Percentiles rank a stretch among this genome's conserved stretches.
Conservation (phyloP, 2,329 filamentous ascomycete species). For the Verruconis gallopava region DNA sequence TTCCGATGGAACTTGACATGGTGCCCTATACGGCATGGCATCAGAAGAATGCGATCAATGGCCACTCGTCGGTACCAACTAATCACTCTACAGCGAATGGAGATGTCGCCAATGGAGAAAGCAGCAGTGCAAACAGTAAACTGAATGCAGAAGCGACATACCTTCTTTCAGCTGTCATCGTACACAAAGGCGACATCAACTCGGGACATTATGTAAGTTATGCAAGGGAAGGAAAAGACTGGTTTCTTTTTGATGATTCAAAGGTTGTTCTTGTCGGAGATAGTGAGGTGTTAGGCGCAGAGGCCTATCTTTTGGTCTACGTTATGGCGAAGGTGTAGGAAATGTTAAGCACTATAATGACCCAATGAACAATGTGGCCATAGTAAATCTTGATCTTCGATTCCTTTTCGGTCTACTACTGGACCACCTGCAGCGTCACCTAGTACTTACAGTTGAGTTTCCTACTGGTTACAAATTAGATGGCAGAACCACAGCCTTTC, state of each 20-base stretch:
- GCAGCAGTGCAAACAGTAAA: slow-evolving; percentile 16
- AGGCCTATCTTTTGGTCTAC: slow-evolving; percentile 89
- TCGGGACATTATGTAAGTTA: slow-evolving; percentile 90
- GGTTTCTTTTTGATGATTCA: slow-evolving; percentile 94
- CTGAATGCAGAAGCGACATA: slow-evolving; percentile 51
- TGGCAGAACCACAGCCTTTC: no score
- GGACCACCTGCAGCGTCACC: no score
- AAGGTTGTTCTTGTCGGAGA: slow-evolving; percentile 75
- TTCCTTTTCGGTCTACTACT: no score
- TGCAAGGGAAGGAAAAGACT: slow-evolving; percentile 69
- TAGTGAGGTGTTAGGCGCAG: slow-evolving; percentile 70
- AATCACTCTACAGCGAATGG: slow-evolving; percentile 5
- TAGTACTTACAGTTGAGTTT: no score
- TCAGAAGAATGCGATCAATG: slow-evolving; percentile 27
- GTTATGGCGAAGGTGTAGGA: slow-evolving; percentile 14
- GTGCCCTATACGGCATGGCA: slow-evolving; percentile 56
- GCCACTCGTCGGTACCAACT: slow-evolving; percentile 11
- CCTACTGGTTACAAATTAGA: no score
- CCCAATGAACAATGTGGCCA: no score
- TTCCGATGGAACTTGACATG: slow-evolving; percentile 80
- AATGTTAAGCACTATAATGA: no score
- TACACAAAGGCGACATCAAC: slow-evolving; percentile 86
- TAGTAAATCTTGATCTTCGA: no score
- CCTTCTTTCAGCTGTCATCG: slow-evolving; percentile 77
- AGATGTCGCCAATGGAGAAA: slow-evolving; percentile 24